Evolutionary conservation across 495 filamentous ascomycete species (phyloP), one percentile per base, ranked within the genome.

Genomic region (Baudoinia panamericana): DNA sequence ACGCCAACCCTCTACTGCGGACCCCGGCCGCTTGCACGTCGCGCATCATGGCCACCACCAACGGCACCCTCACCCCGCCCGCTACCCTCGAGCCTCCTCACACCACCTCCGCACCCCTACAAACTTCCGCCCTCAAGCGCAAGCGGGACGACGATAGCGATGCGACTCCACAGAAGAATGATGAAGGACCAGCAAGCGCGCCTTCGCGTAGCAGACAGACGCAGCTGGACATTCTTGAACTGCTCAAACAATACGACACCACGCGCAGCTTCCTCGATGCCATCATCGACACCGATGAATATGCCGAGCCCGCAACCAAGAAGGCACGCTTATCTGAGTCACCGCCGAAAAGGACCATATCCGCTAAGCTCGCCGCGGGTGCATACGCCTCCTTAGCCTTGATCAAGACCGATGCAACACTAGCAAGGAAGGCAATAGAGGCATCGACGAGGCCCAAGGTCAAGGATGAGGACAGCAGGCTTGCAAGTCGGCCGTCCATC

Each of bases 231-330:
- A 38, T 46, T 16, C 21, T 52, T 10, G 48, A 43, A 11, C 35
- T 52, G 9, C 26, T 52, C 19, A 23, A 36, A 20, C 37, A 28
- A 24, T 24, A 39, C 11, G 60, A 63, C 43, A 58, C 56, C 20
- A 27, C 39, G 5, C 60, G 59, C 4, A 62, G 59, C 3, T 56
- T 62, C 37, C 50, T 63, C 3, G 29, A 52, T 13, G 43, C 43
- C 51, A 11, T 28, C 25, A n/a, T 54, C 43, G 16, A 45, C 40
- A 13, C 34, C 19, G 5, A 15, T 29, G 12, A 3, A 34, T 12
- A 31, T 10, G 42, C 48, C 6, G 56, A 60, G 39, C 55, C 56
- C 12, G 45, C 50, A 18, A 30, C 46, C n/a, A 63, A 63, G 41
- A 54, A 56, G 20, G 41, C 57, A 7, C 59, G 56, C 27, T 30